Evolutionary conservation across 176 grass and related monocot species (phyloP), one percentile per base, ranked within the genome.

Genomic region (Tillandsia fasciculata): DNA sequence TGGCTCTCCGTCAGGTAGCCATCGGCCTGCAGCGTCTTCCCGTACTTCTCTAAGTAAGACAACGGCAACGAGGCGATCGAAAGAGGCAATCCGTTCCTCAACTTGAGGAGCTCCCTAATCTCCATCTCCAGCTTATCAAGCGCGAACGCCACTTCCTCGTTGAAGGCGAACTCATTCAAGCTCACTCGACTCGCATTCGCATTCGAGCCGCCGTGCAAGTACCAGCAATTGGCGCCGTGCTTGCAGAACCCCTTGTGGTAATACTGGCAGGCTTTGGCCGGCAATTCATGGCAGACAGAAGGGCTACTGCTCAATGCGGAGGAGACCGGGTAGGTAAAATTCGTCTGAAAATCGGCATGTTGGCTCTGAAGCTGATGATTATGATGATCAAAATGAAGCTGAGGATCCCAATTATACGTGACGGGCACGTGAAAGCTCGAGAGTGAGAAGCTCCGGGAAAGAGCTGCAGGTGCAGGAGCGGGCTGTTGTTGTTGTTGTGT

Each of bases 61-160:
- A 48, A 66, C 10, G 82, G 77, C 12, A 84, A 65, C 26, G 54
- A 82, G 3, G 80, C 82, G 17, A 92, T 72, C 49, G 81, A 81
- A 18, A 91, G 71, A 9, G 84, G 75, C 8, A 42, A 20, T 12
- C 83, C 54, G 50, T 3, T 28, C 42, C 12, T 79, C 23, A 2
- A 66, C 66, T 47, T 70, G 49, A 90, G 65, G 5, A 96, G 63
- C 52, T 78, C 67, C 22, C 75, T 80, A 11, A 90, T 86, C 61
- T 96, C 74, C 24, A 71, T 59, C 61, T 96, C 91, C 59, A 96
- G 64, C 68, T 74, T 79, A 26, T 69, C 74, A 17, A 86, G 69
- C 68, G 72, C 14, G 28, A 63, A 52, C 15, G 24, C 49, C 15
- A 18, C 33, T 48, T 28, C 64, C 18, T 74, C 77, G 26, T 72